Evolutionary conservation across 805 yeast genomes (phyloP), one percentile per base, ranked within the genome.

Genomic region (Pichia thaimueangensis): DNA sequence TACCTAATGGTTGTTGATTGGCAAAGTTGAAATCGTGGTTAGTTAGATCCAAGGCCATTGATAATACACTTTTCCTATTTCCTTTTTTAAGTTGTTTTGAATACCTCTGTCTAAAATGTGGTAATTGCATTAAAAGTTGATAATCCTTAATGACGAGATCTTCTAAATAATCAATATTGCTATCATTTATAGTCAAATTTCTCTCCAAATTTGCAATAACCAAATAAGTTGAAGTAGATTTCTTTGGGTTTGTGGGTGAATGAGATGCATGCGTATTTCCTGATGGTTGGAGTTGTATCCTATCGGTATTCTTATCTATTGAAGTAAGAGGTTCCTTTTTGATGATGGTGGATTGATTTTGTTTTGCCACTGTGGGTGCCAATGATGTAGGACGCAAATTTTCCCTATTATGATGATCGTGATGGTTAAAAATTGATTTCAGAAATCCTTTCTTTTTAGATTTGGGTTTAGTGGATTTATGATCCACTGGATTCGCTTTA

Each of bases 71-170:
- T 20, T 45, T 49, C 13, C 57, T 48, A 25, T 45, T 51, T 3
- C 43, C 39, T 19, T 47, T 48, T 17, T 50, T 35, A 16, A 58
- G 41, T 39, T 52, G 56, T n/a, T 48, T 50, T 1, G 63, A 57
- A n/a, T 54, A 45, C 19, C 57, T 45, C 25, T 49, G 49, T 31
- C 49, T 54, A 41, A 51, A 48, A 9, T 37, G 27, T 24, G 48
- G 50, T 12, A 41, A 30, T n/a, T 40, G 37, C 13, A 44, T 44
- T 15, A 57, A 28, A 47, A 61, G 71, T 52, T 80, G 83, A 36
- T 81, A 72, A 55, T 84, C 89, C 50, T 78, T 82, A 22, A 82
- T 71, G 3, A 84, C 78, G 55, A 87, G 67, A 3, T 86, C 86
- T 58, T 86, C 78, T 43, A 84, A 59, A 8, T 80, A 64, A 59